phyloP scores from a whole-genome alignment of 1,284 basidiomycete species.

The Heterobasidion occidentale region DNA sequence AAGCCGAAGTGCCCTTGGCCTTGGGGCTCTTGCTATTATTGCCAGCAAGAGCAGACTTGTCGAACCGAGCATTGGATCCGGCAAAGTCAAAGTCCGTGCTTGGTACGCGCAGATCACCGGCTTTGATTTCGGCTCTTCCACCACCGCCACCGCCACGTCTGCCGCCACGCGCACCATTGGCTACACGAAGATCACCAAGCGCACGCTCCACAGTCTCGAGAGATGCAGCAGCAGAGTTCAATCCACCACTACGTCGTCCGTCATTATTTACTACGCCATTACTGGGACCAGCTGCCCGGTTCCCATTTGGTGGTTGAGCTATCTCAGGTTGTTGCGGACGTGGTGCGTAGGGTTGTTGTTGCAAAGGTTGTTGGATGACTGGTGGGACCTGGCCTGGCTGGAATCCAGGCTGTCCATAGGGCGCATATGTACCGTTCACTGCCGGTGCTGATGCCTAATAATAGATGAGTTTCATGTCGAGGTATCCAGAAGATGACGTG shows the following conservation, averaged over 20 bases:
- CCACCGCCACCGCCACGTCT: constrained; percentile 22
- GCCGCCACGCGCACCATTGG: constrained; percentile 28
- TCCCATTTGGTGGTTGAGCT: background rate
- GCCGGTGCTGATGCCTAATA: constrained; percentile 24
- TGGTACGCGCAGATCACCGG: constrained; percentile 37
- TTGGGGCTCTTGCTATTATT: constrained; percentile 12
- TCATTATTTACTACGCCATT: constrained; percentile 7
- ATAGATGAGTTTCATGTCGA: background rate
- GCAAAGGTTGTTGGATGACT: constrained; percentile 18
- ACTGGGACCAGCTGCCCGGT: constrained; percentile 11
- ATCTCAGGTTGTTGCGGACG: constrained; percentile 6
- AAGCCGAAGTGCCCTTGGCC: constrained; percentile 10
- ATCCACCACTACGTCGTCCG: constrained; percentile 12
- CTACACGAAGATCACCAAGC: constrained; percentile 63
- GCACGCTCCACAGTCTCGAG: constrained; percentile 75
- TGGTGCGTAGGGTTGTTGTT: constrained; percentile 12
- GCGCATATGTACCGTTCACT: constrained; percentile 14
- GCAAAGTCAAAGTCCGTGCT: constrained; percentile 72
- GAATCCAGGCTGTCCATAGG: constrained; percentile 15
- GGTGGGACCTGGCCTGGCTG: constrained; percentile 11
- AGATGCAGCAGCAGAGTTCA: constrained; percentile 58
- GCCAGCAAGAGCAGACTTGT: constrained; percentile 49
- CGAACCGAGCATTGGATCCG: constrained; percentile 66
- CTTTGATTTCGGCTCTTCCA: constrained; percentile 31
- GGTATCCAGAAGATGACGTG: background rate